Base-by-base conservation (phyloP, 495 filamentous ascomycete species). In the Pyronema omphalodes region DNA sequence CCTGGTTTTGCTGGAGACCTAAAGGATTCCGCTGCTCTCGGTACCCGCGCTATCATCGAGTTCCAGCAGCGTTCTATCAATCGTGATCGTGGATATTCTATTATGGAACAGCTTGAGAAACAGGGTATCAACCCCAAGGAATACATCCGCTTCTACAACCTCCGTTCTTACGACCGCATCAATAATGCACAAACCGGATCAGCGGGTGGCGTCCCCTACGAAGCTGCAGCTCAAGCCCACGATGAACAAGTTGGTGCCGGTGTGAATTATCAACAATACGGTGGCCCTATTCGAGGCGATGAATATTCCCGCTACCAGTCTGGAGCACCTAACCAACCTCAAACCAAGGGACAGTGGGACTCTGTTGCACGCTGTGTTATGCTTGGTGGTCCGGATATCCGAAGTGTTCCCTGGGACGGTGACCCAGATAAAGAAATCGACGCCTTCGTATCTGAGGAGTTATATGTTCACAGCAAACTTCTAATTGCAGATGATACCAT, bases 111-210 rank as follows among this genome's bases (percentile, higher is more conserved):
- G 17, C 75, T 94, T 53, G 73, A 74, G 48, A 77, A 78, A 57
- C 76, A 76, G 37, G 88, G 88, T 0, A 75, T 84, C 51, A 74
- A 87, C 54, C 77, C 79, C 0, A 77, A 78, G 63, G 73, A 84
- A 11, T 94, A 94, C 68, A 93, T 96, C 60, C 76, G 83, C 29
- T 96, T 94, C 71, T 96, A 94, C 71, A 96, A 96, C 67, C 73
- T 96, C 11, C 78, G 89, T 41, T 94, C 80, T 66, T 94, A 91
- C 65, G 89, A 96, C 64, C 81, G 87, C 9, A 84, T 96, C 67
- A 93, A 94, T 67, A 73, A 71, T 14, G 81, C 78, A 36, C 69
- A 67, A 1, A 67, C 78, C 8, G 59, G 69, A n/a, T 65, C 73
- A 9, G 67, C 73, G 36, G 79, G 78, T 45, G 86, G 87, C 37